Evolutionary conservation across 2,329 filamentous ascomycete genomes (phyloP).

Genomic region (Camillea tinctor): DNA sequence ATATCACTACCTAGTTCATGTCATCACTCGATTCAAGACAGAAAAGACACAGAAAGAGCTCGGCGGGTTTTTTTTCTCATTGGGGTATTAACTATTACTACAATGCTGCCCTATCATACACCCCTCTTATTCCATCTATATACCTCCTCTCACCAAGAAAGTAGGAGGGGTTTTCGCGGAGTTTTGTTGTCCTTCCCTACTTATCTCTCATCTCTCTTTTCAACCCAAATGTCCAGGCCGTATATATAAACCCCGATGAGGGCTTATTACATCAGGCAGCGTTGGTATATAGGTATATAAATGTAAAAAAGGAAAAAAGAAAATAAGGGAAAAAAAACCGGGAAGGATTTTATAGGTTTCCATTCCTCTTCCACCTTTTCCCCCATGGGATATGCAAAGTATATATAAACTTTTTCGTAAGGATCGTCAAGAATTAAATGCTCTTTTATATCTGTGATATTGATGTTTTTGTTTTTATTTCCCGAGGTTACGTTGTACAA

Average conservation of each 20-base stretch:
- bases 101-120: conserved; percentile 13
- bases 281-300: not conserved
- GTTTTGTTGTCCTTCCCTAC: conserved; percentile 2
- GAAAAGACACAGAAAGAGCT: conserved; percentile 17
- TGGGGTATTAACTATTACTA: conserved; percentile 34
- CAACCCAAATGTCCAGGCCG: not conserved
- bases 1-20: too few relatives aligned
- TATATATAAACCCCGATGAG: not conserved
- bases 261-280: not conserved
- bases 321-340: not conserved
- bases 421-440: conserved; percentile 56
- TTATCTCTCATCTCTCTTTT: not conserved
- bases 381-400: not conserved
- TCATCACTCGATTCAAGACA: too few relatives aligned
- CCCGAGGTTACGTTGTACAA: not conserved
- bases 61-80: conserved; percentile 19
- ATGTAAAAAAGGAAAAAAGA: not conserved
- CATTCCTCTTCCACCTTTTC: not conserved
- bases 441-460: conserved; percentile 6
- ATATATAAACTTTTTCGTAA: conserved; percentile 43
- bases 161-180: not conserved
- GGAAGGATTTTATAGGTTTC: too few relatives aligned
- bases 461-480: not conserved
- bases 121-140: conserved; percentile 12
- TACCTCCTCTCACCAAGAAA: conserved; percentile 8